phyloP scores from a whole-genome alignment of 1,139 yeast species.

The Saccharomycopsis hybrid region DNA sequence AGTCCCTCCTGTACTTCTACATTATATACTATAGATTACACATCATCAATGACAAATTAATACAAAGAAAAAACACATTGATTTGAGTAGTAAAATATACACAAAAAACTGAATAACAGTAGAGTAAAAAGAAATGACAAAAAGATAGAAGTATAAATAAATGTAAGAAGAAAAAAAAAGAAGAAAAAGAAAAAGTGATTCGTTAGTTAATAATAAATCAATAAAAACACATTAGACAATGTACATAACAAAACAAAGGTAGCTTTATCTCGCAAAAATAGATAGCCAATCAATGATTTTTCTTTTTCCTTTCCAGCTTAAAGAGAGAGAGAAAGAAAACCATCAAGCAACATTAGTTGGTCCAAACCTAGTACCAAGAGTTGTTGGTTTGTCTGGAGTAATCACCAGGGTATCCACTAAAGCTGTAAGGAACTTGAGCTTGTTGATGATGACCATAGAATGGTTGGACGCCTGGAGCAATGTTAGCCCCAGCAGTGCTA shows the following conservation, averaged over 20 bases:
- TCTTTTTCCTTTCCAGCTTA: too few species aligned
- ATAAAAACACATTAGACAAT: background rate
- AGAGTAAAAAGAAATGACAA: background rate
- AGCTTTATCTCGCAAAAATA: too few species aligned
- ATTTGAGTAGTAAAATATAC: background rate
- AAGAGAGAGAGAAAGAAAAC: background rate
- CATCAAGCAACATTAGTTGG: background rate
- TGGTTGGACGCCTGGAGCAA: conserved; percentile 4
- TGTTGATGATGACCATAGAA: conserved; percentile 12
- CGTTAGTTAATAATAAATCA: background rate
- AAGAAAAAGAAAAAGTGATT: background rate
- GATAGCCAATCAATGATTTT: too few species aligned
- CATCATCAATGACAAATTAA: too few species aligned
- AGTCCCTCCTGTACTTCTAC: too few species aligned
- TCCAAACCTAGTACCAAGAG: conserved; percentile 5
- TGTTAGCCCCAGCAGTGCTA: background rate
- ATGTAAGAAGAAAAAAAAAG: conserved; percentile 1
- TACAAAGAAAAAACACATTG: background rate
- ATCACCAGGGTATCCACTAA: conserved; percentile 13
- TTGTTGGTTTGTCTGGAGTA: conserved; percentile 14
- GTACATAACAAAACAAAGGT: too few species aligned
- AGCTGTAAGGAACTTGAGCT: conserved; percentile 12
- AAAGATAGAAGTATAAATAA: background rate
- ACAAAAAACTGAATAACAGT: background rate
- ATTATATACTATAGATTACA: too few species aligned